phyloP scores from a whole-genome alignment of 352 stramenopile genomes.

The Hyphochytrium catenoides region DNA sequence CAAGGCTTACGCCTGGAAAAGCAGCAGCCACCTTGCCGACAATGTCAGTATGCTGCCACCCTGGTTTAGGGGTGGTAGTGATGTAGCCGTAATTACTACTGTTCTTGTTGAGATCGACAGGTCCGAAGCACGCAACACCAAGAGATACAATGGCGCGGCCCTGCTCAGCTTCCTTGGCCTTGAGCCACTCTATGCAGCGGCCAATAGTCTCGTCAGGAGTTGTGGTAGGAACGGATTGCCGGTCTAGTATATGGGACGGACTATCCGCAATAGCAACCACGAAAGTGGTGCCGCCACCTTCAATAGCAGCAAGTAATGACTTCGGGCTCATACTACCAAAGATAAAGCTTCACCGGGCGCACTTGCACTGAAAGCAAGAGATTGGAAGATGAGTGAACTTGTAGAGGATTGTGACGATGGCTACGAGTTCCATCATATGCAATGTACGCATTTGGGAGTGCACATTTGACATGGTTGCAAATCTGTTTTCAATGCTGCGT shows the following conservation, averaged over 20 bases:
- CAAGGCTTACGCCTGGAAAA: conserved; percentile 39
- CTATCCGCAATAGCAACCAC: conserved; percentile 67
- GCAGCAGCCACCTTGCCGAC: conserved; percentile 37
- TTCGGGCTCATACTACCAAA: background rate
- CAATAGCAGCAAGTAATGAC: conserved; percentile 19
- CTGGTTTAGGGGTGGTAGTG: conserved; percentile 75
- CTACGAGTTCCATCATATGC: no score
- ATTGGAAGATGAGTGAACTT: background rate
- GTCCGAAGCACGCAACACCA: conserved; percentile 83
- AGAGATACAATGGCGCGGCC: conserved; percentile 5
- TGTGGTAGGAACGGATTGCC: conserved; percentile 52
- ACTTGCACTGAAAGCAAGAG: background rate
- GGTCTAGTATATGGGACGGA: conserved; percentile 60
- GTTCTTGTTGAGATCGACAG: conserved; percentile 53
- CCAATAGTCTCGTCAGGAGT: conserved; percentile 56
- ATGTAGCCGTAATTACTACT: conserved; percentile 78
- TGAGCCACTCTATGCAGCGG: conserved; percentile 46
- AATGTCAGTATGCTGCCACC: conserved; percentile 64
- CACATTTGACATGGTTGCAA: no score
- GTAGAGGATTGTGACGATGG: no score
- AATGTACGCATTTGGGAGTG: no score
- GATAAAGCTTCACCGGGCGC: background rate
- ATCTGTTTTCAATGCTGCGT: no score
- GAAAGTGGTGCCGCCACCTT: conserved; percentile 87
- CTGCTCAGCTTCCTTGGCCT: conserved; percentile 39